Evolutionary conservation across 192 early-diverging fungal species (phyloP).

Genomic region (Pilaira anomala): DNA sequence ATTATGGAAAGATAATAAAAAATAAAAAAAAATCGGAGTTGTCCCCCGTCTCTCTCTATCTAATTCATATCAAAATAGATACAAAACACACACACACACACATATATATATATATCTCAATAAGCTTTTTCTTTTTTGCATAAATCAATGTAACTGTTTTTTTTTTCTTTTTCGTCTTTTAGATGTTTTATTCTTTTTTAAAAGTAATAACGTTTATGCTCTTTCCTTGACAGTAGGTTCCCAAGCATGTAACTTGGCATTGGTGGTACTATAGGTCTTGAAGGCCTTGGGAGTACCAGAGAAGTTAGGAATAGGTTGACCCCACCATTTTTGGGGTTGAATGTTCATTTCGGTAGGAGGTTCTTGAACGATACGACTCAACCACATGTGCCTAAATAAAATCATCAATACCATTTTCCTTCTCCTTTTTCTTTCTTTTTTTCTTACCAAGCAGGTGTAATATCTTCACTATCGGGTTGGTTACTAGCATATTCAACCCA

Average conservation of each 20-base stretch:
- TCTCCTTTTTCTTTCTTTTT: neutral
- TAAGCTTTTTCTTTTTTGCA: neutral
- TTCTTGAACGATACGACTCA: constrained; percentile 36
- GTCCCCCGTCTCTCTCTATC: too few relatives aligned
- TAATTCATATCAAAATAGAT: too few relatives aligned
- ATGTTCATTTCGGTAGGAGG: constrained; percentile 35
- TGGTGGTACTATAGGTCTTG: constrained; percentile 59
- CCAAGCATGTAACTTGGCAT: constrained; percentile 54
- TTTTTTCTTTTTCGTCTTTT: constrained; percentile 5
- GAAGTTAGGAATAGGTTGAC: constrained; percentile 25
- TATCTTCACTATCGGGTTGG: constrained; percentile 58
- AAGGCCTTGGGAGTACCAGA: constrained; percentile 42
- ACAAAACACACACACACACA: too few relatives aligned
- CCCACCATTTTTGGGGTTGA: constrained; percentile 30
- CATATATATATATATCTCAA: neutral
- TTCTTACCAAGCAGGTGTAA: constrained; percentile 69
- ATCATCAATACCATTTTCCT: neutral
- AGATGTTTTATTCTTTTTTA: neutral
- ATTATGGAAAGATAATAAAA: neutral
- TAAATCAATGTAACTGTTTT: neutral
- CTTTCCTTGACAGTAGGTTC: constrained; percentile 46
- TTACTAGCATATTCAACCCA: constrained; percentile 65
- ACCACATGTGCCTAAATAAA: constrained; percentile 40
- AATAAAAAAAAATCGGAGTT: too few relatives aligned
- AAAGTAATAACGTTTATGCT: constrained; percentile 14